Evolutionary conservation across 2,329 filamentous ascomycete genomes (phyloP), one percentile per base, ranked within the genome.

Genomic region (Verruconis gallopava): DNA sequence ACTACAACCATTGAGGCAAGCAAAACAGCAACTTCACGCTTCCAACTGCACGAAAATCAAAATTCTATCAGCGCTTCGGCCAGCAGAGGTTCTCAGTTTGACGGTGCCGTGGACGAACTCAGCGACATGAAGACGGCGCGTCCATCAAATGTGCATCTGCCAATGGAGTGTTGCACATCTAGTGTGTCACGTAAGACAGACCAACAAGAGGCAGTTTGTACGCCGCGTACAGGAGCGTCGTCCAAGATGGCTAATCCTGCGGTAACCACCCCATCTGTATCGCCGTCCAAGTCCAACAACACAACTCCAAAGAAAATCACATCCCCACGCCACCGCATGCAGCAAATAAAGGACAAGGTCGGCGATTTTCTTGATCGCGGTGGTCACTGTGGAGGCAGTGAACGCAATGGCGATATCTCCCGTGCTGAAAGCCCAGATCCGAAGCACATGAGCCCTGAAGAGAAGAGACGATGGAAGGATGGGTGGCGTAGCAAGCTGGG

Each of bases 311-410:
- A 43, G 35, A 43, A 43, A 15, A 21, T 38, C n/a, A 38, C 34
- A n/a, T 28, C 28, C 33, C 34, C 34, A 13, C 25, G 19, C 12
- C 38, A 42, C 32, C 32, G 32, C 40, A 39, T 43, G 13, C 34
- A 30, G 15, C 33, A 43, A 19, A 19, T 60, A 55, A 52, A 61
- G 59, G 47, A 20, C 13, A 21, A 42, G 21, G 28, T 21, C 20
- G 20, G 47, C 51, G 19, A 55, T 53, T 21, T 67, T 64, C 5
- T 65, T 65, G 14, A 58, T 65, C 40, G 66, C 67, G 48, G 62
- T 57, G 38, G 65, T 62, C 53, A 62, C 68, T 37, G 65, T 66
- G 51, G 58, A 62, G 33, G 59, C 68, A 22, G 65, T 64, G 21
- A 65, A 62, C 53, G 66, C 62, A 47, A 62, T 66, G 43, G 47